Evolutionary conservation across 768 basidiomycete species (phyloP).

Genomic region (Candolleomyces eurysporus): DNA sequence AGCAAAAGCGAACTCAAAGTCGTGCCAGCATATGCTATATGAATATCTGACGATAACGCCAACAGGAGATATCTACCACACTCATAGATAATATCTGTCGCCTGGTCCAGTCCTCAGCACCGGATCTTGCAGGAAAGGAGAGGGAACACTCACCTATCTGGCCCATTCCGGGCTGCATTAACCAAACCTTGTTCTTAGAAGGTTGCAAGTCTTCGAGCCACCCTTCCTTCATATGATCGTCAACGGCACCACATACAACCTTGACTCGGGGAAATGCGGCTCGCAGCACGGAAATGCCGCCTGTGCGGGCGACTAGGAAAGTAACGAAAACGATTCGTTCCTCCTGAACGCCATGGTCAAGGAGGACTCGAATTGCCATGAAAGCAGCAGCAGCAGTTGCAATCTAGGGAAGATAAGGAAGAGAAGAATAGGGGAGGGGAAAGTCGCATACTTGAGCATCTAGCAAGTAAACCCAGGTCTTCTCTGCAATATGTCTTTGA

Average conservation of each 20-base stretch:
- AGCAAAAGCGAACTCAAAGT: neutral
- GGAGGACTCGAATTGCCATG: slow-evolving; percentile 91
- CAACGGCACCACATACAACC: slow-evolving; percentile 83
- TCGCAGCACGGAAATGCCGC: slow-evolving; percentile 74
- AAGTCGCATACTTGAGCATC: slow-evolving; percentile 54
- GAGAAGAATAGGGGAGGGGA: neutral
- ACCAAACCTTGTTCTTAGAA: slow-evolving; percentile 68
- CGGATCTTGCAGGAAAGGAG: neutral
- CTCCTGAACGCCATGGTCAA: slow-evolving; percentile 89
- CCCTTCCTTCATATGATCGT: slow-evolving; percentile 71
- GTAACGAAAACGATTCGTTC: slow-evolving; percentile 87
- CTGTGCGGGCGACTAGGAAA: slow-evolving; percentile 81
- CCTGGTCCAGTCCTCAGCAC: slow-evolving; percentile 19
- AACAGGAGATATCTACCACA: neutral
- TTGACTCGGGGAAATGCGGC: slow-evolving; percentile 83
- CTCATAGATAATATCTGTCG: slow-evolving; percentile 40
- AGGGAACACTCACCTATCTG: slow-evolving; percentile 64
- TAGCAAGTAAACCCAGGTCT: slow-evolving; percentile 82
- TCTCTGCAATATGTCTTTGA: slow-evolving; percentile 55
- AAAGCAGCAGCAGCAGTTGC: slow-evolving; percentile 91
- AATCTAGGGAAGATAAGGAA: slow-evolving; percentile 49
- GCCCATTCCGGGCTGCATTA: slow-evolving; percentile 86
- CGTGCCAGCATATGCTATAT: neutral
- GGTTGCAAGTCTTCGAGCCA: slow-evolving; percentile 60
- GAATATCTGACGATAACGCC: neutral